Percentiles rank a stretch among this genome's conserved stretches.
phyloP scores from a whole-genome alignment of 768 basidiomycete species.

The Mycena albidolilacea region DNA sequence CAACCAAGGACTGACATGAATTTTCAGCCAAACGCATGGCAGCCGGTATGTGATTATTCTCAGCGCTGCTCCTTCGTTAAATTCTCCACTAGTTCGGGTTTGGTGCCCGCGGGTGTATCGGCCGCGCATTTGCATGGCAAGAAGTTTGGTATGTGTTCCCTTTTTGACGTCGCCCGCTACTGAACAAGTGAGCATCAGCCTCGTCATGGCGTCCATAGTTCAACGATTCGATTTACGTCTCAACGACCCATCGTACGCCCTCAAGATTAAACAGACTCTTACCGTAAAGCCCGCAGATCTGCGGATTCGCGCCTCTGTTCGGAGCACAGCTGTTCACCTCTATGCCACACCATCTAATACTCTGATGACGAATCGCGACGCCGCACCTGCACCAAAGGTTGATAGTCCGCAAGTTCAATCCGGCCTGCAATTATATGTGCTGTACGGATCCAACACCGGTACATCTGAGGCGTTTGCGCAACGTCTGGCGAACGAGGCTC shows the following conservation, averaged over 20 bases:
- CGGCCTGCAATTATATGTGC: constrained; percentile 51
- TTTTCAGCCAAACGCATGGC: constrained; percentile 58
- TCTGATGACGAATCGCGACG: no score
- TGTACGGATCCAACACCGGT: constrained; percentile 65
- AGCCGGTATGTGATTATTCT: constrained; percentile 49
- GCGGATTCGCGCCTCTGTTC: constrained; percentile 55
- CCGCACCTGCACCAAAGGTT: no score
- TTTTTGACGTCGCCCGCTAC: no score
- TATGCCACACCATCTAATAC: constrained; percentile 13
- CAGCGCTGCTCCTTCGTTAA: constrained; percentile 39
- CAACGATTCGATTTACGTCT: constrained; percentile 63
- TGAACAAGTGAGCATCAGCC: constrained; percentile 13
- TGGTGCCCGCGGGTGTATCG: constrained; percentile 45
- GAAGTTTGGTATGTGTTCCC: constrained; percentile 46
- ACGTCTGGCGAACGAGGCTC: constrained; percentile 56
- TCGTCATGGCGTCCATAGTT: constrained; percentile 57
- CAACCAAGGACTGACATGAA: not conserved
- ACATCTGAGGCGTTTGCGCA: constrained; percentile 65
- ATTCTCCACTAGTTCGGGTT: constrained; percentile 43
- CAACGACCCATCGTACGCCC: constrained; percentile 59
- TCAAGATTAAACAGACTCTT: constrained; percentile 59
- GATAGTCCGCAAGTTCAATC: no score
- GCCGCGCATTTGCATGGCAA: constrained; percentile 64
- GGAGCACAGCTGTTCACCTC: constrained; percentile 43
- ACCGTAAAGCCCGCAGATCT: constrained; percentile 64